Evolutionary conservation across 441 rosid genomes (phyloP), one percentile per base, ranked within the genome.

Genomic region (Erodium trifolium): DNA sequence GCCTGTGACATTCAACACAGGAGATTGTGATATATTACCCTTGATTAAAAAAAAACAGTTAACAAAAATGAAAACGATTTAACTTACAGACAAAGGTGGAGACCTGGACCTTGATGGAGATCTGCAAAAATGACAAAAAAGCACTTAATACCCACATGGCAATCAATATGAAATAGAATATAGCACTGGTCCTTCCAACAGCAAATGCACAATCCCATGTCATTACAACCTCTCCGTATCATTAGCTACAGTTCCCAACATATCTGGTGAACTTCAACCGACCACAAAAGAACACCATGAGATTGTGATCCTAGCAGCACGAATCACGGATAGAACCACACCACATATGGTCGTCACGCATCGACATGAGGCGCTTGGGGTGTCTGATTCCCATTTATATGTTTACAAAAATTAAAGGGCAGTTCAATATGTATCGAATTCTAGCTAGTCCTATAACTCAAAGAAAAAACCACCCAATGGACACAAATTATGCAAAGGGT

Each of bases 81-180:
- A 34, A 23, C 37, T 57, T 6, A 57, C 63, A 57, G 63, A 19
- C 29, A 89, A 75, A 51, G 73, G 57, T 53, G 91, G 88, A 62
- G 94, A 82, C 41, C 74, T 67, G 51, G 91, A 87, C 43, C 86
- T 82, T 60, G 90, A 84, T 9, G 7, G 68, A 7, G 97, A 88
- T 76, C 91, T 88, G 91, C 87, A 85, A 83, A 76, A 34, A 27
- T 77, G 70, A 71, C 75, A 77, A 63, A 81, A 64, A 34, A 34
- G 37, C 37, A 34, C 37, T 75, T 71, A 79, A 71, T 68, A 75
- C 57, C 78, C 73, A 75, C 37, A 71, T 62, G 43, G 19, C 67
- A 74, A 69, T 65, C 51, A 70, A 68, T 17, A 76, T n/a, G 23
- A 64, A 45, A 63, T 57, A 75, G 73, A 65, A 78, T 70, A 49